Percentiles rank a stretch among this genome's conserved stretches.
Conservation (phyloP, 2,329 filamentous ascomycete species). For the Fusarium zealandicum region DNA sequence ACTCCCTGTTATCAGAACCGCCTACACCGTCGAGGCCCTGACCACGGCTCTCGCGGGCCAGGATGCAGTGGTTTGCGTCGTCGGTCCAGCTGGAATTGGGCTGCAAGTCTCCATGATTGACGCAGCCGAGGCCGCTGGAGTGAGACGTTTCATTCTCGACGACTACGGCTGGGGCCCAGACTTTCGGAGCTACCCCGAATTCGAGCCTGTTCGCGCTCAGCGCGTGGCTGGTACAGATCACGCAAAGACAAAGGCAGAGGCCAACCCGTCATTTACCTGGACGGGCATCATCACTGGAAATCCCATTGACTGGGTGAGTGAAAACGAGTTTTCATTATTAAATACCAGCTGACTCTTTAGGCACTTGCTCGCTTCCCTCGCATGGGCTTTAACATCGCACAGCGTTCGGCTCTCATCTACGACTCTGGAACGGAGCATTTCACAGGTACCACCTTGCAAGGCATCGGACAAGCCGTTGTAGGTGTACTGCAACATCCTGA, state of each 20-base stretch:
- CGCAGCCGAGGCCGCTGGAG: constrained; percentile 21
- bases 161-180: constrained; percentile 27
- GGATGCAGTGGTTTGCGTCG: constrained; percentile 16
- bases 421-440: constrained; percentile 21
- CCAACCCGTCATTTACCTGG: constrained; percentile 20
- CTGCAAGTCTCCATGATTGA: constrained; percentile 25
- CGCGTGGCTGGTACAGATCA: constrained; percentile 10
- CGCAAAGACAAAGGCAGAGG: constrained; percentile 3
- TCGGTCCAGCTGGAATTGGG: constrained; percentile 20
- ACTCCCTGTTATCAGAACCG: neutral
- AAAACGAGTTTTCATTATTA: neutral
- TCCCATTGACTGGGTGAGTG: constrained; percentile 21
- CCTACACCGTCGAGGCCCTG: constrained; percentile 5
- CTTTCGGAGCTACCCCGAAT: constrained; percentile 23
- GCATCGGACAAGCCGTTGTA: constrained; percentile 26
- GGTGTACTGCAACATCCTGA: constrained; percentile 18
- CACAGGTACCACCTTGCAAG: constrained; percentile 17
- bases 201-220: constrained; percentile 19
- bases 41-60: constrained; percentile 9
- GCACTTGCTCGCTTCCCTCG: constrained; percentile 13
- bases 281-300: constrained; percentile 23
- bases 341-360: neutral
- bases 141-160: constrained; percentile 23
- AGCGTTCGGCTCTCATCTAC: constrained; percentile 10
- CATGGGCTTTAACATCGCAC: constrained; percentile 22